These are phyloP conservation scores for Didymella segeticola DNA, from an alignment of 2,329 filamentous ascomycete species.

Conservation along the genomic window DNA sequence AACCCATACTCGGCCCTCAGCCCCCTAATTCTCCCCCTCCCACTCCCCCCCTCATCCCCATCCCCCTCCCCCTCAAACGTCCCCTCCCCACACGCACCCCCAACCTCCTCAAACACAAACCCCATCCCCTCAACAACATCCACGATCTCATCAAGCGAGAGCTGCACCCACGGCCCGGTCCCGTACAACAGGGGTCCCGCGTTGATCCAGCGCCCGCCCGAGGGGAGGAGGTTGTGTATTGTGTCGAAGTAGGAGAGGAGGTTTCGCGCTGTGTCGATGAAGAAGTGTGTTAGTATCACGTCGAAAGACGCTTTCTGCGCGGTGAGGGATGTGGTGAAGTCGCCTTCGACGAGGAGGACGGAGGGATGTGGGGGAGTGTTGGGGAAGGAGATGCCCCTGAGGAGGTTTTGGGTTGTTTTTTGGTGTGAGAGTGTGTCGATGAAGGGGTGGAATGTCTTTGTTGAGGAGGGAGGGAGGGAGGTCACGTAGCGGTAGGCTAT, in stretches of 20 bases:
- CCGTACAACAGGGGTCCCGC: slow-evolving; percentile 64
- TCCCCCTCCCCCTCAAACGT: slow-evolving; percentile 49
- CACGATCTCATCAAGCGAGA: slow-evolving; percentile 62
- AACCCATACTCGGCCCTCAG: slow-evolving; percentile 62
- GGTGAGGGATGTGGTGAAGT: slow-evolving; percentile 58
- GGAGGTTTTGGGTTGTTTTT: slow-evolving; percentile 55
- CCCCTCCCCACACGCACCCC: slow-evolving; percentile 50
- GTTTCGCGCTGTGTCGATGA: slow-evolving; percentile 67
- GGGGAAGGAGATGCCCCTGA: slow-evolving; percentile 57
- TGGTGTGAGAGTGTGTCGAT: slow-evolving; percentile 66
- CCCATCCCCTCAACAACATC: slow-evolving; percentile 57
- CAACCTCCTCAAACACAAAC: slow-evolving; percentile 58
- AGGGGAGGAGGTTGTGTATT: slow-evolving; percentile 56
- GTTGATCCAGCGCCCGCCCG: slow-evolving; percentile 63
- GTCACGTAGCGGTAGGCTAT: slow-evolving; percentile 60
- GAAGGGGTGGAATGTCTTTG: slow-evolving; percentile 57
- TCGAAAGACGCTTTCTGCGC: slow-evolving; percentile 51
- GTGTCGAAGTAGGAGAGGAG: slow-evolving; percentile 63
- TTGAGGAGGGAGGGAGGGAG: slow-evolving; percentile 24
- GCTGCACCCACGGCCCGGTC: slow-evolving; percentile 61
- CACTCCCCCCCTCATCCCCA: slow-evolving; percentile 30
- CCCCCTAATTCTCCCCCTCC: slow-evolving; percentile 47
- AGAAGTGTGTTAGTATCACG: slow-evolving; percentile 63
- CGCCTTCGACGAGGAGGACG: slow-evolving; percentile 62
- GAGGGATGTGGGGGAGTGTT: slow-evolving; percentile 41